Base-by-base conservation (phyloP, 2,329 filamentous ascomycete genomes). In the Chrysoporthe austroafricana region DNA sequence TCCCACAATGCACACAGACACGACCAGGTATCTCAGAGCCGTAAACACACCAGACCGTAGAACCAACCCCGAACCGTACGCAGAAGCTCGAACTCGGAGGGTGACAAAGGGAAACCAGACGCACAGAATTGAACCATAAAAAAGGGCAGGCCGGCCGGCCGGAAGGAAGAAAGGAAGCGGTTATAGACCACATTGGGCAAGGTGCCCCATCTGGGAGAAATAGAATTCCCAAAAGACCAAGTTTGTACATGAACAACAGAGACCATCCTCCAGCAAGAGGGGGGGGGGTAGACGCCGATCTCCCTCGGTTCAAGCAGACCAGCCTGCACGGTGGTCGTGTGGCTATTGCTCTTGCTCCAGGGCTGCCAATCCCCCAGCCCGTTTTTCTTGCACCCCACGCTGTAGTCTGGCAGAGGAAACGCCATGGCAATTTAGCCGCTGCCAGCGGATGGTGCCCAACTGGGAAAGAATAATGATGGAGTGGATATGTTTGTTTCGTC, bases 241-340 rank as follows among this genome's bases (percentile, higher is more conserved):
- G 36, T 66, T 69, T 69, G 26, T 69, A 66, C 61, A 58, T 61
- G 67, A 69, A 69, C 52, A 61, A 46, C 62, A 52, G 60, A 61
- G 46, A 63, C 54, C 26, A 62, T 36, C 42, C 64, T 66, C 62
- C 48, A 50, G 58, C 46, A 26, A 60, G 26, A 26, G 56, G 63
- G 36, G 54, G n/a, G 56, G 56, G 34, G 43, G 48, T 43, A 21
- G 36, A 52, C 34, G 39, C 46, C 54, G 60, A 32, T 26, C 26
- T 26, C 11, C 36, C 39, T 62, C 42, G 44, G 43, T 62, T 50
- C 44, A 42, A 64, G 67, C 64, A 69, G 64, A 62, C 61, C 67
- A 61, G 64, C 60, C 52, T 67, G 64, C 63, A 43, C 54, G 9
- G 43, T 46, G 56, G 46, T 36, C 62, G 39, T 61, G 14, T 61